These are phyloP conservation scores for Emydomyces testavorans DNA, from an alignment of 2,329 filamentous ascomycete genomes.

Conservation along the genomic window DNA sequence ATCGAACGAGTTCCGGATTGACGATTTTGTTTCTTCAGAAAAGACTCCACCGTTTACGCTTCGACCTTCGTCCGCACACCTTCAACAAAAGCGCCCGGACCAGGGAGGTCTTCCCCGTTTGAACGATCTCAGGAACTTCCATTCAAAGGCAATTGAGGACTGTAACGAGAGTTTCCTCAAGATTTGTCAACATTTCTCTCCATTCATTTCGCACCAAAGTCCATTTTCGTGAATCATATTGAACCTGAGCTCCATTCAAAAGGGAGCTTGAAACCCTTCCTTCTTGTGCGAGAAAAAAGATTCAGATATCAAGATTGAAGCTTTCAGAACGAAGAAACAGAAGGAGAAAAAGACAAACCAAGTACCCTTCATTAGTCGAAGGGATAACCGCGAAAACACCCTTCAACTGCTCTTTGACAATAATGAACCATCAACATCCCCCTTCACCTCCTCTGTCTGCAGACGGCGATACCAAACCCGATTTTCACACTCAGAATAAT, in stretches of 20 bases:
- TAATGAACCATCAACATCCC: slow-evolving; percentile 16
- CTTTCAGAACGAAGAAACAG: background rate
- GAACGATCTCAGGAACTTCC: background rate
- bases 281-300: background rate
- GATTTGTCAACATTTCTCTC: background rate
- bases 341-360: background rate
- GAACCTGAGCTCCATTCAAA: slow-evolving; percentile 1
- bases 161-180: background rate
- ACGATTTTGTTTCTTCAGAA: slow-evolving; percentile 6
- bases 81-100: background rate
- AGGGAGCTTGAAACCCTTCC: slow-evolving; percentile 2
- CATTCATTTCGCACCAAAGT: background rate
- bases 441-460: slow-evolving; percentile 16
- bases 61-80: background rate
- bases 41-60: background rate
- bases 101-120: background rate
- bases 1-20: background rate
- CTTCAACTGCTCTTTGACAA: slow-evolving; percentile 7
- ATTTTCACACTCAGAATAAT: slow-evolving; percentile 11
- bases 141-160: background rate
- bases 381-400: background rate
- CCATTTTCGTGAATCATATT: background rate
- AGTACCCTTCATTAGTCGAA: background rate
- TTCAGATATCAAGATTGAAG: background rate
- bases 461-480: slow-evolving; percentile 14